phyloP scores from a whole-genome alignment of 116 monocot species.

The Trichopus zeylanicus region DNA sequence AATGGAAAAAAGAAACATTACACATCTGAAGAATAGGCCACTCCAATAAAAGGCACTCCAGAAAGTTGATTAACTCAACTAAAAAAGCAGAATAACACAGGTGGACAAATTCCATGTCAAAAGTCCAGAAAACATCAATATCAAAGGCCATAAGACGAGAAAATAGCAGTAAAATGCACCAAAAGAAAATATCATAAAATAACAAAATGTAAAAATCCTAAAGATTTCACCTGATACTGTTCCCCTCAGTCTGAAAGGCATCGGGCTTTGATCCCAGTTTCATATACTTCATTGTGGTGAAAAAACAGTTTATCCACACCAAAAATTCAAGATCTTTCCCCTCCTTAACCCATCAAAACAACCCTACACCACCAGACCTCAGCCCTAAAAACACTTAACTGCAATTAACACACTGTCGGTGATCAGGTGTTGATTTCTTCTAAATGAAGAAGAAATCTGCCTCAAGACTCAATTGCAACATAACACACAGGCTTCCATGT shows the following conservation, averaged over 20 bases:
- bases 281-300: constrained; percentile 61
- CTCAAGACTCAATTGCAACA: constrained; percentile 13
- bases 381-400: neutral
- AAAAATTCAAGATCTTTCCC: neutral
- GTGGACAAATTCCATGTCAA: too few relatives aligned
- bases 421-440: neutral
- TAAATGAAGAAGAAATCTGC: neutral
- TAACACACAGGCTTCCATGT: constrained; percentile 5
- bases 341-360: neutral
- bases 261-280: constrained; percentile 74
- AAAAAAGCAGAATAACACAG: too few relatives aligned
- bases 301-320: neutral
- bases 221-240: constrained; percentile 35
- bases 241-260: constrained; percentile 51
- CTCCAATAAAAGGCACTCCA: too few relatives aligned
- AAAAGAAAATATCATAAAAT: too few relatives aligned
- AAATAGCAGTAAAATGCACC: too few relatives aligned
- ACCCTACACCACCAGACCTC: constrained; percentile 3
- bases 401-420: neutral
- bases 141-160: neutral
- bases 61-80: too few relatives aligned
- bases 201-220: too few relatives aligned
- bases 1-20: too few relatives aligned
- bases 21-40: too few relatives aligned
- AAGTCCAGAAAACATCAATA: too few relatives aligned